Percentiles rank a stretch among this genome's conserved stretches.
Evolutionary conservation across 73 alveolate species (phyloP).

Genomic region (Paramecium tetraurelia): DNA sequence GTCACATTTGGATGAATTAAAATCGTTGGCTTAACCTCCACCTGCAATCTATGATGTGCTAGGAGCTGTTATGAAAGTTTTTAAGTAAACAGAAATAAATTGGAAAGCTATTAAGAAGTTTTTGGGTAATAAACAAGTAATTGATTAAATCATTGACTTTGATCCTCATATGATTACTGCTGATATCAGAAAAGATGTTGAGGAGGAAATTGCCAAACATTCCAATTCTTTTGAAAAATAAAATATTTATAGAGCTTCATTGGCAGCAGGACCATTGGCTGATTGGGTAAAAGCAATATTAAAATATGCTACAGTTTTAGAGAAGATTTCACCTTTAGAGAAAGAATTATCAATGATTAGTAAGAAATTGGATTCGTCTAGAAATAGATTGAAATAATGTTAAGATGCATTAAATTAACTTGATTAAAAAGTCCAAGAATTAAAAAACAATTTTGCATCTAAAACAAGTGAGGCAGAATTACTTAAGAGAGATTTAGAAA

Average conservation of each 20-base stretch:
- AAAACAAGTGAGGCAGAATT: conserved; percentile 94
- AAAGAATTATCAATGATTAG: conserved; percentile 86
- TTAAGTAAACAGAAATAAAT: conserved; percentile 86
- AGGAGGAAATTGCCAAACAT: conserved; percentile 76
- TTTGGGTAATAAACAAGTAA: conserved; percentile 85
- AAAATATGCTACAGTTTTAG: conserved; percentile 92
- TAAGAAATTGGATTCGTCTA: conserved; percentile 79
- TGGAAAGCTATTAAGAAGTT: conserved; percentile 95
- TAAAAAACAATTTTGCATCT: conserved; percentile 86
- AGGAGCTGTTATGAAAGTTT: conserved; percentile 90
- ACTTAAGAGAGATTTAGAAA: conserved; percentile 76
- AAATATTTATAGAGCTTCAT: background rate
- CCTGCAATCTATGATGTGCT: conserved; percentile 95
- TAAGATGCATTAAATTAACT: conserved; percentile 82
- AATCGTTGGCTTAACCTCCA: conserved; percentile 93
- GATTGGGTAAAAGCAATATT: conserved; percentile 98
- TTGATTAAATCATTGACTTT: conserved; percentile 85
- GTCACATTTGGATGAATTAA: conserved; percentile 89
- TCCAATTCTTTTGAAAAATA: conserved; percentile 69
- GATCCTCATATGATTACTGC: conserved; percentile 88
- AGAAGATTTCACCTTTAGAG: conserved; percentile 97
- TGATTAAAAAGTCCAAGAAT: conserved; percentile 82
- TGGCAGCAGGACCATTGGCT: conserved; percentile 96
- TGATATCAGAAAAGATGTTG: conserved; percentile 82
- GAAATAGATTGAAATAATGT: conserved; percentile 85